A percentile compares a stretch with the other conserved stretches of the same genome.
Conservation (phyloP, 177 flowering plant genomes). For the Vitis hybrid region DNA sequence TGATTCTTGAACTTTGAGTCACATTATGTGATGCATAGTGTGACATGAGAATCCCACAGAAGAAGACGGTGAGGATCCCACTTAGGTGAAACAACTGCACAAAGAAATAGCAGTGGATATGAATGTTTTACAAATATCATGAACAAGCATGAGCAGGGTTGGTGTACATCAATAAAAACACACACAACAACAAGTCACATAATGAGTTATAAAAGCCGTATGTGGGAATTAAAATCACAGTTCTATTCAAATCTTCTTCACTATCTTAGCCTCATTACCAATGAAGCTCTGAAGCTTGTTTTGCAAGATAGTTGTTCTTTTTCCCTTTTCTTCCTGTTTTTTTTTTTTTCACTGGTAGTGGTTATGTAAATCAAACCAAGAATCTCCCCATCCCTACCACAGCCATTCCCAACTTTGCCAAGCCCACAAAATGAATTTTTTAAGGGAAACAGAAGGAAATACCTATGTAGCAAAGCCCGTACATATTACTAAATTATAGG, state of each 20-base stretch:
- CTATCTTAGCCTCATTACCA: background rate
- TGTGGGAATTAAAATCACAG: background rate
- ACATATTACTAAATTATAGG: no score
- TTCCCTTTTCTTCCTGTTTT: background rate
- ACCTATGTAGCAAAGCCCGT: no score
- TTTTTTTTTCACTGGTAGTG: no score
- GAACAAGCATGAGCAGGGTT: background rate
- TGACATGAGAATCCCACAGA: conserved; percentile 89
- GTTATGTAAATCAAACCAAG: no score
- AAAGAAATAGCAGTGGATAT: conserved; percentile 11
- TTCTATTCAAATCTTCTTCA: background rate
- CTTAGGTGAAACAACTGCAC: conserved; percentile 70
- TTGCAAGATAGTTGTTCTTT: background rate
- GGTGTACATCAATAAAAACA: background rate
- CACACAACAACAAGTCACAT: background rate
- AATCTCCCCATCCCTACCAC: no score
- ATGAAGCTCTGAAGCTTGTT: background rate
- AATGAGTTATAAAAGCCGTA: background rate
- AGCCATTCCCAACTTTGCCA: no score
- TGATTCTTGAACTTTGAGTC: conserved; percentile 72
- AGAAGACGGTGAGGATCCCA: conserved; percentile 89
- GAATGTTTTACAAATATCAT: background rate
- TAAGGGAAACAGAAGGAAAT: no score
- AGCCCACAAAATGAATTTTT: no score
- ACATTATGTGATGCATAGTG: conserved; percentile 97